Evolutionary conservation across 257 asterid genomes (phyloP), one percentile per base, ranked within the genome.

Genomic region (Buddleja alternifolia): DNA sequence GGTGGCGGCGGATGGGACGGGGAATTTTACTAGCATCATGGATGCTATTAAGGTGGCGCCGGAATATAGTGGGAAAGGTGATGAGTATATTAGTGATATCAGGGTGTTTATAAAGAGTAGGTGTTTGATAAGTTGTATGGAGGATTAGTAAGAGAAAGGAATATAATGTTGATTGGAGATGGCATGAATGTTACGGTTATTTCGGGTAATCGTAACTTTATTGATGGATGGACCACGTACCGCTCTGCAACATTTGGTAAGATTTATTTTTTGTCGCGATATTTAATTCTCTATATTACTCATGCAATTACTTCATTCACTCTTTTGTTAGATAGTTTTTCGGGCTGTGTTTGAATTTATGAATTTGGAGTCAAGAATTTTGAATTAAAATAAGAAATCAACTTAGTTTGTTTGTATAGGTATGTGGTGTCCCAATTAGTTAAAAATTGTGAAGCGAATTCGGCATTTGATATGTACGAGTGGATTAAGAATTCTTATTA

Each of bases 151-250:
- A 84, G 81, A 77, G 80, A 67, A 85, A 85, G 84, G 88, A 85
- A 83, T 48, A 74, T 88, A 20, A 78, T 84, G 87, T 68, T 88
- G 83, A 60, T 88, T 1, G 95, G 95, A 63, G 95, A 88, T 40
- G 95, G 90, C 6, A 59, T 80, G 8, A 73, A 82, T 60, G 87
- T 10, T 25, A 85, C 95, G 0, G 67, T 88, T 20, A 75, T 88
- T 44, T 51, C 86, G 4, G 93, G 93, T 10, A 79, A 79, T 20
- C 83, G 82, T 34, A 86, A 34, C 66, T 60, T 46, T 11, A 23
- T 60, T 11, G 87, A 80, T 45, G 93, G 90, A 0, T 80, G 84
- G 87, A 82, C 81, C 15, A 74, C 95, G 0, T 80, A 51, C 55
- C 70, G 84, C 0, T 80, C 89, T 41, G 88, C 89, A 0, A 83